Conservation (phyloP, 2,329 filamentous ascomycete species). For the Blumeriella jaapii region DNA sequence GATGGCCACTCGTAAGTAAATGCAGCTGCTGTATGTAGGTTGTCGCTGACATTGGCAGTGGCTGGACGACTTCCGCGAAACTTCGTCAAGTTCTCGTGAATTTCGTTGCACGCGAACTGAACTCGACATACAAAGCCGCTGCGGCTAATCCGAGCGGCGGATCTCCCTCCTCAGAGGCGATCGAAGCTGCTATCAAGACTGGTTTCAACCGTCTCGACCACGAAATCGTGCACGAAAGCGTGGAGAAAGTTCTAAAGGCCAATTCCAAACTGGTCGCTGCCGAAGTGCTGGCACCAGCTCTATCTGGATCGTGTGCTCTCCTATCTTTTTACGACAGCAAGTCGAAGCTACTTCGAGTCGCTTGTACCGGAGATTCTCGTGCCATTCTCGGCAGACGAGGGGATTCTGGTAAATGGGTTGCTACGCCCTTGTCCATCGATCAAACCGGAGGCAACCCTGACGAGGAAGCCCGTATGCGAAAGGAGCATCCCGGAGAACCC, state of each 20-base stretch:
- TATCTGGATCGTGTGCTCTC: conserved; percentile 94
- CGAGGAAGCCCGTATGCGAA: conserved; percentile 71
- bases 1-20: conserved; percentile 78
- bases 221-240: conserved; percentile 89
- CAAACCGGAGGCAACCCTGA: conserved; percentile 85
- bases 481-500: conserved; percentile 80
- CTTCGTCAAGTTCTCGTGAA: conserved; percentile 84
- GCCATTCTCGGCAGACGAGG: conserved; percentile 79
- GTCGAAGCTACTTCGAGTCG: conserved; percentile 80
- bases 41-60: conserved; percentile 39
- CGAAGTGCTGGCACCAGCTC: conserved; percentile 79
- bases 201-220: conserved; percentile 83
- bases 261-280: conserved; percentile 86
- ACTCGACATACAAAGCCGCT: conserved; percentile 76
- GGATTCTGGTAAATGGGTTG: conserved; percentile 78
- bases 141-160: conserved; percentile 40
- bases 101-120: conserved; percentile 86
- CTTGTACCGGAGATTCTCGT: conserved; percentile 92
- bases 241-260: conserved; percentile 79
- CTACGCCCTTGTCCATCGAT: conserved; percentile 79
- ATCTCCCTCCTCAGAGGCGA: conserved; percentile 64
- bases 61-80: conserved; percentile 97
- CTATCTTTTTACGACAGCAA: conserved; percentile 91
- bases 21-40: not conserved
- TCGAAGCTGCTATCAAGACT: conserved; percentile 84